These are phyloP conservation scores for Mortierella sp. DNA, from an alignment of 371 early-diverging fungal species.

Conservation along the genomic window DNA sequence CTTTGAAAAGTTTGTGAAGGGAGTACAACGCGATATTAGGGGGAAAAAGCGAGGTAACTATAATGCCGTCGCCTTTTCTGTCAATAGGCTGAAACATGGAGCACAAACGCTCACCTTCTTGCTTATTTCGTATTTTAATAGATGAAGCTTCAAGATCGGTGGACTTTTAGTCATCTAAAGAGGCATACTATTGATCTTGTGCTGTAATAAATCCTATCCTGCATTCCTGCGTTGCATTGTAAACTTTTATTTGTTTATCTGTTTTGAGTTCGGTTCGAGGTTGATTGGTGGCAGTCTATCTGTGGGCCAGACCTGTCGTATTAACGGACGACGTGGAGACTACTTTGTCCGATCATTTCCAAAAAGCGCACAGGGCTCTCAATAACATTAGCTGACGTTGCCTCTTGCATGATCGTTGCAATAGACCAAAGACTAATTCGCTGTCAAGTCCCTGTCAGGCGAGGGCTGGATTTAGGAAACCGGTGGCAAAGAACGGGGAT, in stretches of 20 bases:
- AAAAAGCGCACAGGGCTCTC: neutral
- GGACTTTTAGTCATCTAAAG: conserved; percentile 17
- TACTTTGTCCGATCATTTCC: neutral
- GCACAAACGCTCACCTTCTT: neutral
- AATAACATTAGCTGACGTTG: neutral
- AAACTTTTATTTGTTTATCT: neutral
- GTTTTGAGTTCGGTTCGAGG: neutral
- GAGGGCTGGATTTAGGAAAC: no score
- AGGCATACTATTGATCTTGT: neutral
- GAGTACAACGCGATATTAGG: conserved; percentile 60
- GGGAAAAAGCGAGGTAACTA: conserved; percentile 60
- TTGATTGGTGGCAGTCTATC: neutral
- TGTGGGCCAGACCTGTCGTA: neutral
- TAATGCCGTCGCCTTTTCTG: neutral
- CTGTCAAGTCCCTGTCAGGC: no score
- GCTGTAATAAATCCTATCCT: neutral
- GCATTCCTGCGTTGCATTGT: no score
- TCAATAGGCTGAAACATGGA: no score
- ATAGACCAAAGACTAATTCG: no score
- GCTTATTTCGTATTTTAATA: neutral
- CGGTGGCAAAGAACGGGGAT: no score
- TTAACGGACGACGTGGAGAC: neutral
- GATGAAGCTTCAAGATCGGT: conserved; percentile 22
- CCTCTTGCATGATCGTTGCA: no score
- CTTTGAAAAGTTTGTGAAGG: conserved; percentile 78